A percentile compares a stretch with the other conserved stretches of the same genome.
Evolutionary conservation across 1,284 basidiomycete genomes (phyloP).

Genomic region (Apiotrichum veenhuisii): DNA sequence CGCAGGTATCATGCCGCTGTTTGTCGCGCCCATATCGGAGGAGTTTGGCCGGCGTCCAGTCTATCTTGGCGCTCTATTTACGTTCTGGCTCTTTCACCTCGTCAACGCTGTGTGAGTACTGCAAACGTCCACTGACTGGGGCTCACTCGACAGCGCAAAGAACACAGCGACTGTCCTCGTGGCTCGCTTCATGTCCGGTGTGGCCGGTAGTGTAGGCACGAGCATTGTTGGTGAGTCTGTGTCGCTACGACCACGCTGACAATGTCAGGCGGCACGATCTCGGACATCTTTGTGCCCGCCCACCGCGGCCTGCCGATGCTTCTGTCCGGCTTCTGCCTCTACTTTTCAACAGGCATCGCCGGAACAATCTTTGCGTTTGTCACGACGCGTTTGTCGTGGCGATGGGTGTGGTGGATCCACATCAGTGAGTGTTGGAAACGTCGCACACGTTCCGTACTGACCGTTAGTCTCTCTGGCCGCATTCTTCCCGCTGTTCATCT

Average conservation of each 20-base stretch:
- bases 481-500: constrained; percentile 34
- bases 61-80: constrained; percentile 59
- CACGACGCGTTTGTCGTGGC: constrained; percentile 61
- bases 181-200: constrained; percentile 61
- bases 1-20: constrained; percentile 58
- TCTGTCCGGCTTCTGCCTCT: constrained; percentile 59
- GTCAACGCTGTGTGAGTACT: constrained; percentile 60
- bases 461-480: constrained; percentile 28
- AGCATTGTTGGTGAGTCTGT: constrained; percentile 60
- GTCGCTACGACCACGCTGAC: too few relatives aligned
- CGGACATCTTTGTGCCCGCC: constrained; percentile 57
- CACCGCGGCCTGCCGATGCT: constrained; percentile 63
- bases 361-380: constrained; percentile 69
- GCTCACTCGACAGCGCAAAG: constrained; percentile 52
- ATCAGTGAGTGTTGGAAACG: constrained; percentile 50
- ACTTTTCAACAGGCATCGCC: constrained; percentile 63
- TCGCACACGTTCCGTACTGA: not conserved
- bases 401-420: constrained; percentile 78
- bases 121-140: not conserved
- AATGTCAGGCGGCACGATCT: constrained; percentile 59
- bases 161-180: constrained; percentile 68
- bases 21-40: constrained; percentile 70
- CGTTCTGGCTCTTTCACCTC: constrained; percentile 61
- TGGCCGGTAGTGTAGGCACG: constrained; percentile 60
- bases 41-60: constrained; percentile 70